phyloP scores from a whole-genome alignment of 345 rosid genomes.

The Fremontodendron californicum region DNA sequence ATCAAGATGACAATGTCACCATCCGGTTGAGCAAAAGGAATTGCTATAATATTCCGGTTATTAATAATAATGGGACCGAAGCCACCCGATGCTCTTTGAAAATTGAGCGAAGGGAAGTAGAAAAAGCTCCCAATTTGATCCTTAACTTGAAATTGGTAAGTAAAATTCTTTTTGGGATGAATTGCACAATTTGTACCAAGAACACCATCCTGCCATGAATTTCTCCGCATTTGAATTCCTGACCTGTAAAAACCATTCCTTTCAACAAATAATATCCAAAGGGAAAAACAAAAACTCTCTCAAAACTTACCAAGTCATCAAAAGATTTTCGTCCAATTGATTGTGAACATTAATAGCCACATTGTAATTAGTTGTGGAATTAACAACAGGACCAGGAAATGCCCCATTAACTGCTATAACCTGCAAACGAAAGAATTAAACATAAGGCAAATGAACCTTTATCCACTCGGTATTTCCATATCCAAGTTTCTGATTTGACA shows the following conservation, averaged over 20 bases:
- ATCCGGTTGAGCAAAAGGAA: conserved; percentile 82
- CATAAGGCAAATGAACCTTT: background rate
- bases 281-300: background rate
- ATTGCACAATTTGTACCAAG: conserved; percentile 88
- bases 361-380: conserved; percentile 76
- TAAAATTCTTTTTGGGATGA: conserved; percentile 56
- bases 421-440: conserved; percentile 34
- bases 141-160: conserved; percentile 88
- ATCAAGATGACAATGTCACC: conserved; percentile 60
- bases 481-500: too few relatives aligned
- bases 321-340: conserved; percentile 67
- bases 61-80: conserved; percentile 77
- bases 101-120: conserved; percentile 76
- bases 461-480: background rate
- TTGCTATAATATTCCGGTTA: conserved; percentile 49
- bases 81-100: conserved; percentile 94
- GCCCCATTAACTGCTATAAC: conserved; percentile 73
- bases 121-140: conserved; percentile 95
- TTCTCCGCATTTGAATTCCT: conserved; percentile 77
- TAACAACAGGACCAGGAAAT: conserved; percentile 74
- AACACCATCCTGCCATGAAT: conserved; percentile 95
- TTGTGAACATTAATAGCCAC: conserved; percentile 62
- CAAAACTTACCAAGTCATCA: conserved; percentile 68
- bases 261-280: background rate
- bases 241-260: conserved; percentile 43